phyloP scores from a whole-genome alignment of 768 basidiomycete genomes.

The Chalciporus piperatus region DNA sequence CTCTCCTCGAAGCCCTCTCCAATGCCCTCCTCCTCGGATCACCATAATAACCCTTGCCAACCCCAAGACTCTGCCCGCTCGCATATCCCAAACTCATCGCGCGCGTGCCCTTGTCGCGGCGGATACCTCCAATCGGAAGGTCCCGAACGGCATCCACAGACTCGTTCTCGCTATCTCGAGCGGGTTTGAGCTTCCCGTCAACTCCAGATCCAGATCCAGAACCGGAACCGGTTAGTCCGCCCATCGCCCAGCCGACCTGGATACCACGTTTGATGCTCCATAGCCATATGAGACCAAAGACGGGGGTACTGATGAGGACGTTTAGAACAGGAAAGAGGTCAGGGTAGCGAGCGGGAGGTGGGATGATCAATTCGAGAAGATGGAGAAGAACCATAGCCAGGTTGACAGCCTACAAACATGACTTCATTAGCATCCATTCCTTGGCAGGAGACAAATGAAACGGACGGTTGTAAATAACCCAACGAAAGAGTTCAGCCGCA shows the following conservation, averaged over 20 bases:
- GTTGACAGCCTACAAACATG: constrained; percentile 48
- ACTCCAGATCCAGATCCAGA: not conserved
- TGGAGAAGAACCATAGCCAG: constrained; percentile 54
- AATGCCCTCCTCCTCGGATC: constrained; percentile 26
- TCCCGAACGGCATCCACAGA: not conserved
- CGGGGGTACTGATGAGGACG: constrained; percentile 72
- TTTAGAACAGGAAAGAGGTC: constrained; percentile 86
- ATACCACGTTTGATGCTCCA: constrained; percentile 85
- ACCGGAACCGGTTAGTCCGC: constrained; percentile 42
- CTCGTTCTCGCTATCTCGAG: constrained; percentile 8
- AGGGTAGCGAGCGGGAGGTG: constrained; percentile 74
- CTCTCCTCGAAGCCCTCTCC: constrained; percentile 15
- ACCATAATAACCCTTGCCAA: constrained; percentile 5
- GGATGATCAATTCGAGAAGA: constrained; percentile 54
- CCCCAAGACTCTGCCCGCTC: constrained; percentile 6
- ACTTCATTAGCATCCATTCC: not conserved
- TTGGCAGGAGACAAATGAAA: not conserved
- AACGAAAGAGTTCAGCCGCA: constrained; percentile 45
- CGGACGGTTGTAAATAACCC: constrained; percentile 53
- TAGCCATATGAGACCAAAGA: constrained; percentile 81
- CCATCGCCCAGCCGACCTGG: constrained; percentile 78
- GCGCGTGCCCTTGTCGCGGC: constrained; percentile 22
- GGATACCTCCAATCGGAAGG: not conserved
- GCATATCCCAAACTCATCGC: constrained; percentile 28
- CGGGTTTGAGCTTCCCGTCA: not conserved